Percentiles rank a stretch among this genome's conserved stretches.
Evolutionary conservation across 192 early-diverging fungal species (phyloP).

Genomic region (Spizellomyces punctatus): DNA sequence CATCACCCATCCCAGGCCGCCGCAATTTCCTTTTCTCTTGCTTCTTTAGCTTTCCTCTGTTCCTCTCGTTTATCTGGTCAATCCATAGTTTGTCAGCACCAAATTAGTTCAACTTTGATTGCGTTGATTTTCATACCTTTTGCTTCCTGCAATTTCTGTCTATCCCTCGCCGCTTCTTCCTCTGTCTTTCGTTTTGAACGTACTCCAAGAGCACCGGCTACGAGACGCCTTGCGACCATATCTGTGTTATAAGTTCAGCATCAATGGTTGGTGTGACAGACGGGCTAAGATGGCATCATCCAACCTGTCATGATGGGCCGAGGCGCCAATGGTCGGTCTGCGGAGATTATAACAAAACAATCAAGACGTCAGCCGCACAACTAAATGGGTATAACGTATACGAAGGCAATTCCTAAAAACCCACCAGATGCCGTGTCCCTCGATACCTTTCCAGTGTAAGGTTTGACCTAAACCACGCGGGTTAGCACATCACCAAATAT

Average conservation of each 20-base stretch:
- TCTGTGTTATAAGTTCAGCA: slow-evolving; percentile 52
- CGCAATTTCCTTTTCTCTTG: slow-evolving; percentile 15
- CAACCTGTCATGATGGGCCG: background rate
- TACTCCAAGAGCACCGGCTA: slow-evolving; percentile 75
- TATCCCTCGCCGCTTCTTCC: slow-evolving; percentile 39
- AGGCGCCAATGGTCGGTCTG: background rate
- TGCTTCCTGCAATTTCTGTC: slow-evolving; percentile 36
- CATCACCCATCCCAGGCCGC: slow-evolving; percentile 21
- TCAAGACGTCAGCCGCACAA: background rate
- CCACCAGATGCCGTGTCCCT: background rate
- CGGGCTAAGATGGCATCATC: slow-evolving; percentile 6
- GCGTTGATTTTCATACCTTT: slow-evolving; percentile 22
- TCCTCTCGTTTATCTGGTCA: slow-evolving; percentile 13
- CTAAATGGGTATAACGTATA: background rate
- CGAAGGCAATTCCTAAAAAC: background rate
- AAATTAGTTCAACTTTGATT: background rate
- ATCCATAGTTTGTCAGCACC: background rate
- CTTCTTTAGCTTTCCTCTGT: slow-evolving; percentile 3
- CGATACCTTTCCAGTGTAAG: slow-evolving; percentile 58
- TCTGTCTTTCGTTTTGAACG: slow-evolving; percentile 39
- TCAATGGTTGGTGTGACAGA: slow-evolving; percentile 20
- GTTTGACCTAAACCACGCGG: slow-evolving; percentile 46
- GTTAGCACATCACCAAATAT: no score
- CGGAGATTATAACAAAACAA: no score
- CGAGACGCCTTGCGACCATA: slow-evolving; percentile 72